phyloP scores from a whole-genome alignment of 192 early-diverging fungal species.

The Mortierella antarctica region DNA sequence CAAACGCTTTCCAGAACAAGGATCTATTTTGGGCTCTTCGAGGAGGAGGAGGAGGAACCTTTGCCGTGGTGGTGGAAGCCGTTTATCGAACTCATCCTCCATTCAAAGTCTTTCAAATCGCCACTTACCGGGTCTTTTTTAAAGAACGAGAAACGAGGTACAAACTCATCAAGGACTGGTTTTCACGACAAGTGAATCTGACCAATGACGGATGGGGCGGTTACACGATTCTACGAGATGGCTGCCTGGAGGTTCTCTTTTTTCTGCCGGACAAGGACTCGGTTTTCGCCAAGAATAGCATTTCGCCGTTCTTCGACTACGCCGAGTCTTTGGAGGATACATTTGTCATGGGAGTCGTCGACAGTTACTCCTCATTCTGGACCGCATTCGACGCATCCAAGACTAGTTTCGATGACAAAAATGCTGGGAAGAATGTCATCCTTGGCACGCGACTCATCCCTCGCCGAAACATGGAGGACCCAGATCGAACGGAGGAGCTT shows the following conservation, averaged over 20 bases:
- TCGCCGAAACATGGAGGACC: no score
- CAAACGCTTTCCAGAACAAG: slow-evolving; percentile 53
- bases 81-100: slow-evolving; percentile 27
- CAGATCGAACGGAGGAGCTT: no score
- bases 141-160: background rate
- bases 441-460: no score
- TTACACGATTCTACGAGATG: background rate
- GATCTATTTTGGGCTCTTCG: slow-evolving; percentile 72
- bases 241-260: background rate
- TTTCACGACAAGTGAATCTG: slow-evolving; percentile 11
- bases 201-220: slow-evolving; percentile 32
- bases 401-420: no score
- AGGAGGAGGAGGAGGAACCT: slow-evolving; percentile 62
- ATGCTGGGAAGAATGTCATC: no score
- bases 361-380: no score
- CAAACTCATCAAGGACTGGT: slow-evolving; percentile 9
- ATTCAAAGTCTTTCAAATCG: slow-evolving; percentile 5
- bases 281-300: background rate
- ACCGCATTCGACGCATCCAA: no score
- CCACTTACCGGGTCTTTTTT: background rate
- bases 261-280: slow-evolving; percentile 3
- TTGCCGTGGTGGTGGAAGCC: slow-evolving; percentile 47
- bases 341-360: no score
- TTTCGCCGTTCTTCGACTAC: background rate
- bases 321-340: no score